phyloP scores from a whole-genome alignment of 495 filamentous ascomycete genomes.

The Daldinia grandis region DNA sequence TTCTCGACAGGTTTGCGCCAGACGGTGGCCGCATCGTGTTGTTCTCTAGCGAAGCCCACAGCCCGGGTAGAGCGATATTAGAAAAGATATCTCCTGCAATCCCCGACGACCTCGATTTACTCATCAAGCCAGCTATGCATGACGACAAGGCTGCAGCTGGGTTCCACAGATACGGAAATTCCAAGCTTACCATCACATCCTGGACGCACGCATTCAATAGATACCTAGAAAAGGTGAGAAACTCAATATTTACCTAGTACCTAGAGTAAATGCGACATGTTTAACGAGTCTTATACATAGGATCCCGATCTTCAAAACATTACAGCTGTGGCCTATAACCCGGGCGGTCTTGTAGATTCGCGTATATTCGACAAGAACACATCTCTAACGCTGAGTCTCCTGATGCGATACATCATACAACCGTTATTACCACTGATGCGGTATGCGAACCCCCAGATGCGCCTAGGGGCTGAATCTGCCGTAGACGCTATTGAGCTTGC shows the following conservation, averaged over 20 bases:
- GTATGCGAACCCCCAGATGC: conserved; percentile 49
- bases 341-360: conserved; percentile 56
- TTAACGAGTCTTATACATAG: conserved; percentile 30
- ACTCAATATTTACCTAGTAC: background rate
- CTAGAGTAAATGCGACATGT: background rate
- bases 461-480: conserved; percentile 45
- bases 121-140: conserved; percentile 23
- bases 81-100: conserved; percentile 46
- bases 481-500: conserved; percentile 47
- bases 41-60: conserved; percentile 50
- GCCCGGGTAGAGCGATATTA: conserved; percentile 50
- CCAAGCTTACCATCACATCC: conserved; percentile 52
- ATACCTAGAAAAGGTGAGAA: conserved; percentile 49
- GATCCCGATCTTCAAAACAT: conserved; percentile 48
- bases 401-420: conserved; percentile 39
- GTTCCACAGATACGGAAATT: conserved; percentile 53
- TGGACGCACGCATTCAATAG: conserved; percentile 56
- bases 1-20: conserved; percentile 50
- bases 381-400: conserved; percentile 33
- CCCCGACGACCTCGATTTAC: conserved; percentile 35
- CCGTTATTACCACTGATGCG: conserved; percentile 47
- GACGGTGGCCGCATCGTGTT: conserved; percentile 51
- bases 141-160: conserved; percentile 43
- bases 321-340: conserved; percentile 56
- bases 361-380: conserved; percentile 52